Percentiles rank a stretch among this genome's conserved stretches.
Evolutionary conservation across 345 rosid genomes (phyloP).

Genomic region (Acer yangbiense): DNA sequence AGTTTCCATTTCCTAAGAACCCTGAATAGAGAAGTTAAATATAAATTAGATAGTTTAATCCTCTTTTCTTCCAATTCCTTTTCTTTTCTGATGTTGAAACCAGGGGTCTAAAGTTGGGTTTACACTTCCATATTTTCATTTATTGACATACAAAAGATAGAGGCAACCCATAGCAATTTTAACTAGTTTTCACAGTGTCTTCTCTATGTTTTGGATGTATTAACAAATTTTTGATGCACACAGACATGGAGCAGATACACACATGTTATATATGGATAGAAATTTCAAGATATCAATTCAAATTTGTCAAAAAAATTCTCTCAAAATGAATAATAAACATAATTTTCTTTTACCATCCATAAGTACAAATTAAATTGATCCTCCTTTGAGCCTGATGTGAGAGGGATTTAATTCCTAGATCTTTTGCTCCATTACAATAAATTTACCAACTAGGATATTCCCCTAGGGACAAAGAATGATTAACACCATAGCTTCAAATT

Average conservation of each 20-base stretch:
- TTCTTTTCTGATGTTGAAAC: neutral
- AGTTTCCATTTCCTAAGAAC: neutral
- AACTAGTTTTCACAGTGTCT: neutral
- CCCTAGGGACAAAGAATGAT: neutral
- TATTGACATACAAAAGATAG: neutral
- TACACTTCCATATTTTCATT: neutral
- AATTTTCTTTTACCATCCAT: neutral
- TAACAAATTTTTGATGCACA: neutral
- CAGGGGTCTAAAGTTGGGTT: slow-evolving; percentile 1
- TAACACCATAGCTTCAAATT: neutral
- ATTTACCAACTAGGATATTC: neutral
- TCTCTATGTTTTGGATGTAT: neutral
- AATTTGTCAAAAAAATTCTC: neutral
- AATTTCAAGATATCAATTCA: neutral
- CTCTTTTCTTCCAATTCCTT: slow-evolving; percentile 5
- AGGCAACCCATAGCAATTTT: slow-evolving; percentile 1
- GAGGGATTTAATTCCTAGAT: neutral
- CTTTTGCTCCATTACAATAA: neutral
- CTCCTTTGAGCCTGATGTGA: neutral
- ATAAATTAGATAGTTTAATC: neutral
- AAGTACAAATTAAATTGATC: neutral
- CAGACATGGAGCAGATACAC: neutral
- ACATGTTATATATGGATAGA: neutral
- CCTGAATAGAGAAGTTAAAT: neutral
- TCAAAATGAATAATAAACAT: neutral